Conservation (phyloP, 2,329 filamentous ascomycete species). For the Ophiobolus disseminans region DNA sequence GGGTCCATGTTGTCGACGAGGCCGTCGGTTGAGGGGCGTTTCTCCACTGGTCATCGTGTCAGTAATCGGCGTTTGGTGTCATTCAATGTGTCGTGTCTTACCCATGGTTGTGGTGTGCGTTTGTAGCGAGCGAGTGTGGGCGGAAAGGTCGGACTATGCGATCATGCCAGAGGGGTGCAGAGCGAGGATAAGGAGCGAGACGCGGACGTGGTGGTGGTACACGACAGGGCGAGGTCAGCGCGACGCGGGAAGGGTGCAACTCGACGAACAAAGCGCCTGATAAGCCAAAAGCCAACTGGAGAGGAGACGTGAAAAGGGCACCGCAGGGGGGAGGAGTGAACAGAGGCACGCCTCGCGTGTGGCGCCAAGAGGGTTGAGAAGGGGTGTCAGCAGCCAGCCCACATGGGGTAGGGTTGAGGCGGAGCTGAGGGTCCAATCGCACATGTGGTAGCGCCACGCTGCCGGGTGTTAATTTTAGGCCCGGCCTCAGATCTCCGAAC, state of each 20-base stretch:
- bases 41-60: constrained; percentile 42
- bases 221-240: background rate
- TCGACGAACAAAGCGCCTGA: background rate
- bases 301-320: background rate
- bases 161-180: constrained; percentile 31
- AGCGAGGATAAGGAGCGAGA: constrained; percentile 22
- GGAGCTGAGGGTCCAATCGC: constrained; percentile 3
- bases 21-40: constrained; percentile 48
- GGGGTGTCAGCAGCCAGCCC: background rate
- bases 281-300: background rate
- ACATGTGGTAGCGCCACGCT: background rate
- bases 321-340: background rate
- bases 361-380: constrained; percentile 5
- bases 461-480: constrained; percentile 1
- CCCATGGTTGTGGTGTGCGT: constrained; percentile 33
- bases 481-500: background rate
- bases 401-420: background rate
- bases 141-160: constrained; percentile 27
- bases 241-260: background rate
- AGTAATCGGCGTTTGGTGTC: constrained; percentile 15
- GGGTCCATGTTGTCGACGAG: constrained; percentile 49
- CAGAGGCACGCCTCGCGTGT: background rate
- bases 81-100: constrained; percentile 21
- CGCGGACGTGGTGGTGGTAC: constrained; percentile 20
- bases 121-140: constrained; percentile 32